Conservation (phyloP, 2,329 filamentous ascomycete species). For the Talaromyces sp. region DNA sequence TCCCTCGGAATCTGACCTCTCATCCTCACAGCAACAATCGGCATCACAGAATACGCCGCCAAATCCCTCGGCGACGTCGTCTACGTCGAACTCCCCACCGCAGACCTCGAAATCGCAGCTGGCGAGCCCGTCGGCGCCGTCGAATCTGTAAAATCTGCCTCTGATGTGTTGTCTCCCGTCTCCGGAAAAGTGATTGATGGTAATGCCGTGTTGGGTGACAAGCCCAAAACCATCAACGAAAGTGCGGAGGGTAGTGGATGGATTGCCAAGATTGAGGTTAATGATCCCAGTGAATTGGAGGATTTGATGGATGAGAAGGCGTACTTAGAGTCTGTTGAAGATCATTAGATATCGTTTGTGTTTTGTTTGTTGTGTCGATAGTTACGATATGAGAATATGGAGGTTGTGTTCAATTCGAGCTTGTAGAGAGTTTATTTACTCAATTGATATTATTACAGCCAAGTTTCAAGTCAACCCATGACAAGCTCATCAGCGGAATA, state of each 20-base stretch:
- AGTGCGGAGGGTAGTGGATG: conserved; percentile 87
- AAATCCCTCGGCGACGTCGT: conserved; percentile 93
- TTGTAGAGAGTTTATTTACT: neutral
- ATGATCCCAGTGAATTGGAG: conserved; percentile 67
- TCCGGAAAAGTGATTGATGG: conserved; percentile 69
- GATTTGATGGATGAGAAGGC: conserved; percentile 70
- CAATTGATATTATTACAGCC: neutral
- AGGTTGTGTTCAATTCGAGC: neutral
- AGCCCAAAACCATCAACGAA: conserved; percentile 82
- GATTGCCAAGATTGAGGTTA: conserved; percentile 83
- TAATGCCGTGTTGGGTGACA: conserved; percentile 75
- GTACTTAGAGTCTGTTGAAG: conserved; percentile 70
- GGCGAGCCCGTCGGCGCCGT: conserved; percentile 91
- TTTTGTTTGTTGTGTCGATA: conserved; percentile 9
- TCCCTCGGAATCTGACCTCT: neutral
- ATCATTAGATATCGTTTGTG: conserved; percentile 34
- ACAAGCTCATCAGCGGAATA: neutral
- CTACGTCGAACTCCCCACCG: conserved; percentile 86
- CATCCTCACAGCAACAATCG: conserved; percentile 57
- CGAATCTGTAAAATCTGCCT: conserved; percentile 98
- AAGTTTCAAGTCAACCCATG: neutral
- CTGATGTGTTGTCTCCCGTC: conserved; percentile 90
- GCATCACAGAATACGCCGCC: conserved; percentile 89
- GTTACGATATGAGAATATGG: conserved; percentile 23
- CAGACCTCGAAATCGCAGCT: conserved; percentile 63